Base-by-base conservation (phyloP, 441 rosid species). In the Erodium chrysanthum region DNA sequence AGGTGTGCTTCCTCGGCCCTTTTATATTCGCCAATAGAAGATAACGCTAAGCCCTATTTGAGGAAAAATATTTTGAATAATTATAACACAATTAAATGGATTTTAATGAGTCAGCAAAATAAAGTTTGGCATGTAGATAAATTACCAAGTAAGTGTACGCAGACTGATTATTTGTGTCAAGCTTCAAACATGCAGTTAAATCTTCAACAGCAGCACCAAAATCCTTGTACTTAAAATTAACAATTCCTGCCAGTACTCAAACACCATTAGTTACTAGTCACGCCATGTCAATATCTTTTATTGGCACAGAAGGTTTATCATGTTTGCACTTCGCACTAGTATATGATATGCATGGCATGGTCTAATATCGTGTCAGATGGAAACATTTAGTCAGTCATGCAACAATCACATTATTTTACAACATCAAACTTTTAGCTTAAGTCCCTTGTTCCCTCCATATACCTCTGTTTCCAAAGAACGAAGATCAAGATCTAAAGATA, bases 141-240 rank as follows among this genome's bases (percentile, higher is more conserved):
- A 91, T 67, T 65, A 94, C 99, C 89, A 90, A 82, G 75, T 91
- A 95, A 23, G 96, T 90, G 70, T 83, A 83, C 73, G 99, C 96
- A 33, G 99, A 95, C 82, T 90, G 87, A 85, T 95, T 91, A 73
- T 83, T 88, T 82, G 73, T 76, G 72, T 91, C 99, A 76, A 89
- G 85, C 86, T 80, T 81, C 86, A 95, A 81, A 78, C 96, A 91
- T 68, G 81, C 77, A 75, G 96, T 86, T 64, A 95, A 79, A 80
- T 95, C 99, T 58, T 85, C 84, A 74, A 89, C 84, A 48, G 97
- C 89, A 81, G 96, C 90, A 79, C 78, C 75, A 75, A 86, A 95
- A 85, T 88, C 96, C 83, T 90, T 95, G 69, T 87, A 90, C 84
- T 85, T 95, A 82, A 87, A 95, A 83, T 88, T 88, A 67, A 95